A percentile compares a stretch with the other conserved stretches of the same genome.
These are phyloP conservation scores for Rasamsonia emersonii DNA, from an alignment of 2,329 filamentous ascomycete species.

Conservation along the genomic window DNA sequence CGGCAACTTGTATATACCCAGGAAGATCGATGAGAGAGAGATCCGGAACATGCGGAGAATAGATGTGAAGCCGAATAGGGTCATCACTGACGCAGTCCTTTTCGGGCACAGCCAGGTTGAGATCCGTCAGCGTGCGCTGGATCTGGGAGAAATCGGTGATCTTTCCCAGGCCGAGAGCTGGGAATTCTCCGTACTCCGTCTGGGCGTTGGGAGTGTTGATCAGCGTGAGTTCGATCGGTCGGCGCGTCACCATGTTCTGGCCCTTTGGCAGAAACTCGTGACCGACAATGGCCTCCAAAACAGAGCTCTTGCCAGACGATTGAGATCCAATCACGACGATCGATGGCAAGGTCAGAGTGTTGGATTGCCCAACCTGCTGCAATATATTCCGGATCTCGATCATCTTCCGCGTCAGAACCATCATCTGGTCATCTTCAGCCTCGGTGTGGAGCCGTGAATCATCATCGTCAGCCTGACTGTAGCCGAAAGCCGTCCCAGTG, in stretches of 20 bases:
- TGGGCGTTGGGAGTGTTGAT: constrained; percentile 86
- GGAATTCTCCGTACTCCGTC: constrained; percentile 92
- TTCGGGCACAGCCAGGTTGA: constrained; percentile 87
- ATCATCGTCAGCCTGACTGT: constrained; percentile 58
- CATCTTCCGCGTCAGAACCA: constrained; percentile 98
- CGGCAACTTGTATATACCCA: constrained; percentile 93
- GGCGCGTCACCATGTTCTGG: constrained; percentile 95
- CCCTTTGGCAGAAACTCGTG: constrained; percentile 97
- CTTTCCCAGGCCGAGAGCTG: constrained; percentile 78
- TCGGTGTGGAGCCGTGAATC: constrained; percentile 52
- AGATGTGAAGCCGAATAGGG: constrained; percentile 90
- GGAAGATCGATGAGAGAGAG: constrained; percentile 92
- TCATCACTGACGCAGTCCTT: constrained; percentile 91
- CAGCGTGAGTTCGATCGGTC: constrained; percentile 91
- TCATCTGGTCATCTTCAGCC: constrained; percentile 95
- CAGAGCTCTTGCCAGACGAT: constrained; percentile 95
- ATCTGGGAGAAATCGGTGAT: constrained; percentile 78
- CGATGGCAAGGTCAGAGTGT: constrained; percentile 77
- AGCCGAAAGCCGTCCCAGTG: constrained; percentile 69
- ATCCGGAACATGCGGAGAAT: constrained; percentile 91
- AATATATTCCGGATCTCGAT: constrained; percentile 94
- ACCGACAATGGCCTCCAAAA: constrained; percentile 91
- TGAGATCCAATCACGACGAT: constrained; percentile 99
- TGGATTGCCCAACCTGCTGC: constrained; percentile 85
- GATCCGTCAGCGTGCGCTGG: constrained; percentile 85